A percentile compares a stretch with the other conserved stretches of the same genome.
phyloP scores from a whole-genome alignment of 2,329 filamentous ascomycete genomes.

The Fusarium sp. region DNA sequence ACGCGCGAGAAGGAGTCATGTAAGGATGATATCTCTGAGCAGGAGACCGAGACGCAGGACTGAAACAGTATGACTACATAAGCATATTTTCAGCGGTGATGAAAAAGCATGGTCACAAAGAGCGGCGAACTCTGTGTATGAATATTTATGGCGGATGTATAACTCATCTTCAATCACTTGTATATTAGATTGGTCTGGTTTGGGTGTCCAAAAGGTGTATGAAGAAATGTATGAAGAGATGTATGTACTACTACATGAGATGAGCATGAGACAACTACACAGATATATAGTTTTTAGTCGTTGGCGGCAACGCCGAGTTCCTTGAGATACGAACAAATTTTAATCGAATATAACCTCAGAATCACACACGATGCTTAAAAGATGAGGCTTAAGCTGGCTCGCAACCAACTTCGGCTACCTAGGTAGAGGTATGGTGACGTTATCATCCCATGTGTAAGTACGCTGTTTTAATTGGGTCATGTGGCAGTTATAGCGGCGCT shows the following conservation, averaged over 20 bases:
- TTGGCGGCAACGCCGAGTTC: background rate
- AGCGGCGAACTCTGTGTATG: slow-evolving; percentile 23
- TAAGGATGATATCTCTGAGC: background rate
- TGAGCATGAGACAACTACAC: background rate
- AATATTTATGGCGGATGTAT: slow-evolving; percentile 14
- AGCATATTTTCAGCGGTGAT: background rate
- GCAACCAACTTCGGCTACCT: no score
- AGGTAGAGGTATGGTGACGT: slow-evolving; percentile 19
- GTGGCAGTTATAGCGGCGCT: slow-evolving; percentile 12
- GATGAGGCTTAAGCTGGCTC: background rate
- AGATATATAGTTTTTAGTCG: background rate
- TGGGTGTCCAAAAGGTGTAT: background rate
- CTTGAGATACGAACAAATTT: background rate
- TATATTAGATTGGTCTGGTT: slow-evolving; percentile 3
- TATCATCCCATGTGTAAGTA: slow-evolving; percentile 9
- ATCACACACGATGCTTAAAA: background rate
- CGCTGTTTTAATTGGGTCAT: slow-evolving; percentile 29
- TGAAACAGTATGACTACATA: background rate
- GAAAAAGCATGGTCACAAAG: background rate
- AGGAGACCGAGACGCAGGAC: background rate
- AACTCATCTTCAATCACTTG: slow-evolving; percentile 15
- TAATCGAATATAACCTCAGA: background rate
- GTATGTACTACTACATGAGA: background rate
- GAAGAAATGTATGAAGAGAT: background rate
- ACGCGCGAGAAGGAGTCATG: background rate